Base-by-base conservation (phyloP, 768 basidiomycete genomes). In the Russula sp. region DNA sequence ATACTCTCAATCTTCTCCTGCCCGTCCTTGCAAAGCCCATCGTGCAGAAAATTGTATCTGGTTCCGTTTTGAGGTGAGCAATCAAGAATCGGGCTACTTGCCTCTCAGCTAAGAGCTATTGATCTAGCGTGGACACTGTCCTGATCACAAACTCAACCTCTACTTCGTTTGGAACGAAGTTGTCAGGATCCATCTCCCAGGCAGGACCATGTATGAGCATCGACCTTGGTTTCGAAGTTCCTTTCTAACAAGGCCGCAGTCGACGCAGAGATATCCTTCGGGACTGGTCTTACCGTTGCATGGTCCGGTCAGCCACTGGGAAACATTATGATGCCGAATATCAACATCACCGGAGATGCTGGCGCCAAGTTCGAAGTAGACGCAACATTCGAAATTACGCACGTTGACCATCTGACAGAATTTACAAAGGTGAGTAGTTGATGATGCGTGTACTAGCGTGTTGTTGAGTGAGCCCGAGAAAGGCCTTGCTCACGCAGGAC, bases 1-100 rank as follows among this genome's bases (percentile, higher is more conserved):
- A 79, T 20, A 84, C 78, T 50, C 76, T 90, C 61, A 77, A 87
- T 66, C 73, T 87, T 40, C 83, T 90, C 58, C 77, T 91, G 7
- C 89, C 88, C 7, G 70, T 87, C 48, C 80, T 91, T 62, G 89
- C 89, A 0, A 78, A 83, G 58, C 89, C 89, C 5, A 89, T 91
- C 61, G 88, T 90, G 6, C 87, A 90, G 72, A 83, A 82, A 65
- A 80, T 90, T 61, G 86, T 90, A 48, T 77, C 80, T 6, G 83
- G 78, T 20, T 81, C 86, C 20, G 72, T 77, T 9, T 72, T 90
- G 55, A 80, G 83, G 86, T 85, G 65, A 18, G 51, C 75, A 30
- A 7, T 36, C 58, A 38, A 48, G 24, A 22, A n/a, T 44, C 44
- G 44, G 34, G 66, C 63, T 7, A 56, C 28, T 44, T n/a, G 18